Evolutionary conservation across 768 basidiomycete species (phyloP).

Genomic region (Termitomyces sp.): DNA sequence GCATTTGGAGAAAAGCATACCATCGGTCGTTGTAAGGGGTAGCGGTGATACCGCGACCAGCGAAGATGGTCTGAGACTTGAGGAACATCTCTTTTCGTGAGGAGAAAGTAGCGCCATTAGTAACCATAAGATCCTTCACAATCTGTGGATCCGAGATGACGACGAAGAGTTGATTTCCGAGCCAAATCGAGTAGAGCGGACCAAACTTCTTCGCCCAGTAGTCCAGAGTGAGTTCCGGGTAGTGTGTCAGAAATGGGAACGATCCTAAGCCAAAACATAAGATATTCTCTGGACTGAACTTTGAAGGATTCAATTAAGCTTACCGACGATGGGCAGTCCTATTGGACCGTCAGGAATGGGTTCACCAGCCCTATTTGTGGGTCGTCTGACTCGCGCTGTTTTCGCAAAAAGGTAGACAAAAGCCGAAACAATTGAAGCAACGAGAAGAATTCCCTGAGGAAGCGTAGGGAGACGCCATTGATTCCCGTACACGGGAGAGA

Average conservation of each 20-base stretch:
- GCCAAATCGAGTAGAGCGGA: conserved; percentile 42
- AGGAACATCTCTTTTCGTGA: conserved; percentile 45
- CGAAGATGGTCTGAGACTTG: conserved; percentile 44
- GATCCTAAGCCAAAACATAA: conserved; percentile 22
- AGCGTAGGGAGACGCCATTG: conserved; percentile 16
- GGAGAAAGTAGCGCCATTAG: conserved; percentile 45
- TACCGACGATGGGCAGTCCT: conserved; percentile 24
- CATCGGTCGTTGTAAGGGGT: conserved; percentile 43
- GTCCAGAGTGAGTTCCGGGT: conserved; percentile 42
- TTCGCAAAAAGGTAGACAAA: conserved; percentile 20
- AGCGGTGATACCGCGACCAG: conserved; percentile 42
- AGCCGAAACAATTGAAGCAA: conserved; percentile 26
- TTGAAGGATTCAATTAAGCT: background rate
- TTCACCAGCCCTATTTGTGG: conserved; percentile 18
- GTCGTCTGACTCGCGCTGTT: conserved; percentile 10
- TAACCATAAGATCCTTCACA: conserved; percentile 43
- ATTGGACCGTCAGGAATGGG: conserved; percentile 22
- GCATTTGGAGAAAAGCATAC: conserved; percentile 17
- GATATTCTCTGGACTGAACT: too few species aligned
- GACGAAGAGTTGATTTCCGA: conserved; percentile 48
- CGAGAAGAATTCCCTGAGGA: conserved; percentile 19
- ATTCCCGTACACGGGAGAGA: conserved; percentile 4
- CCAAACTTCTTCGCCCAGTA: conserved; percentile 44
- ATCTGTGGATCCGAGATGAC: conserved; percentile 43
- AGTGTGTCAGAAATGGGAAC: conserved; percentile 38